Base-by-base conservation (phyloP, 2,329 filamentous ascomycete species). In the Neocucurbitaria cava region DNA sequence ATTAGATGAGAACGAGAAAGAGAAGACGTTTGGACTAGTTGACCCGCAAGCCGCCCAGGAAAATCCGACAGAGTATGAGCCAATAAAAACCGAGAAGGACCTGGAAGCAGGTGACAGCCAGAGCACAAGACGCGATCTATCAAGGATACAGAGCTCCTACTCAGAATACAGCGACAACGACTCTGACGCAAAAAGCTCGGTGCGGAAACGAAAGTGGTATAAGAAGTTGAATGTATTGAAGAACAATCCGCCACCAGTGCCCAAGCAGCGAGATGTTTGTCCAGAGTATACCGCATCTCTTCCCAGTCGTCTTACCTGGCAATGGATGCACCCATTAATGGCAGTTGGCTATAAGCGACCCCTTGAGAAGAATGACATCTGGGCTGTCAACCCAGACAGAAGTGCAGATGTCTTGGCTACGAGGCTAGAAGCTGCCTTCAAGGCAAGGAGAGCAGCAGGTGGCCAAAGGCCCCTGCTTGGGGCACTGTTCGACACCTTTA, bases 281-380 rank as follows among this genome's bases (percentile, higher is more conserved):
- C 85, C 84, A 58, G 93, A 97, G 77, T 82, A 91, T 71, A 82
- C 79, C 3, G 93, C 93, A 5, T 79, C 84, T 2, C 88, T 92
- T 68, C 83, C 95, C 59, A 96, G 91, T 77, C 73, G 82, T 52
- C 73, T 96, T 20, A 89, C 89, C 3, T 98, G 96, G 71, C 86
- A 92, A 73, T 98, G 94, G 94, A 94, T 97, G 83, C 87, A 87
- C 0, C 88, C 91, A 1, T 72, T 98, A 50, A 98, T 98, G 93
- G 61, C 59, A 6, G 85, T 87, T 35, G 95, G 95, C 31, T 98
- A 97, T 76, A 88, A 91, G 70, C 88, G 95, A 13, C 86, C 88
- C 2, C 83, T 99, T 2, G 89, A 96, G 68, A 78, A 88, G 50
- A 90, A 90, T 62, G 95, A 99, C 73, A 87, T 99, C 52, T 98